A percentile compares a stretch with the other conserved stretches of the same genome.
These are phyloP conservation scores for Tinospora cordifolia DNA, from an alignment of 164 flowering plant genomes.

Conservation along the genomic window DNA sequence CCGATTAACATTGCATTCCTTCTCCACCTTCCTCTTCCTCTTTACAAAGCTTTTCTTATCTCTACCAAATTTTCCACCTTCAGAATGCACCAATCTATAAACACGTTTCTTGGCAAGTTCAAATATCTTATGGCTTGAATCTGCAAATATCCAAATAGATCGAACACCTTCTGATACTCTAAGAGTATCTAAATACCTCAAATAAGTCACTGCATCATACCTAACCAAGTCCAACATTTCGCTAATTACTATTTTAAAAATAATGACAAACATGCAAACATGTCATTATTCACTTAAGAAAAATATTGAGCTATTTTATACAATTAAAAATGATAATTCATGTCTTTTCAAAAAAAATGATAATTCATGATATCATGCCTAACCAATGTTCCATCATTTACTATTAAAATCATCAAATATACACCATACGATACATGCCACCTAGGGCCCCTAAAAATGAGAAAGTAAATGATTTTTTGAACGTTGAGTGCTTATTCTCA, in stretches of 20 bases:
- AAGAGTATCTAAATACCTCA: slow-evolving; percentile 91
- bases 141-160: slow-evolving; percentile 96
- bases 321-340: too few relatives aligned
- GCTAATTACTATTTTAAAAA: neutral
- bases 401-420: neutral
- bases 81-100: slow-evolving; percentile 49
- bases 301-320: neutral
- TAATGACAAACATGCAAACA: neutral
- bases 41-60: slow-evolving; percentile 25
- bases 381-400: neutral
- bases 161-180: slow-evolving; percentile 93
- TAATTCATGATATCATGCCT: neutral
- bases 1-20: slow-evolving; percentile 21
- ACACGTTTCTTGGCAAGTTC: slow-evolving; percentile 93
- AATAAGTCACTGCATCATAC: slow-evolving; percentile 88
- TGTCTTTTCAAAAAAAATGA: too few relatives aligned
- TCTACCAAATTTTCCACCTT: slow-evolving; percentile 34
- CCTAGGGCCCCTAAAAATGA: neutral
- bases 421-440: neutral
- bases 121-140: slow-evolving; percentile 91
- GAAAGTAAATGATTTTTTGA: neutral
- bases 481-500: too few relatives aligned
- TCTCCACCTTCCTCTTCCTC: slow-evolving; percentile 61
- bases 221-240: slow-evolving; percentile 28
- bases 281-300: neutral